These are phyloP conservation scores for Silybum marianum DNA, from an alignment of 129 eudicot species.

Conservation along the genomic window DNA sequence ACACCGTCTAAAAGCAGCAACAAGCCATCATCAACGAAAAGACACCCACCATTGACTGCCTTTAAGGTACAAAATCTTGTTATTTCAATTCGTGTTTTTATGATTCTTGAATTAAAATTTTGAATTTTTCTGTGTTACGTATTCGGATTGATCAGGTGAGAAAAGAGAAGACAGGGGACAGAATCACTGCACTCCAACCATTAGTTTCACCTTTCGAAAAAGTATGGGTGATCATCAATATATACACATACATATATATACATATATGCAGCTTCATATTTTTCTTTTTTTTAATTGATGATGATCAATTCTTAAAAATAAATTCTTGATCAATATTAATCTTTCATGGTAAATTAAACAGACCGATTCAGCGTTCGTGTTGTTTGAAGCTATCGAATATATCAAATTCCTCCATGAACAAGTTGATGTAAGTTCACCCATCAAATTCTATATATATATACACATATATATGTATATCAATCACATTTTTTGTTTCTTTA, in stretches of 20 bases:
- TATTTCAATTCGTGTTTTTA: not conserved
- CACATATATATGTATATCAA: too few species aligned
- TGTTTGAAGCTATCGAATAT: conserved; percentile 88
- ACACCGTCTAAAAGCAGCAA: too few species aligned
- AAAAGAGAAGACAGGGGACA: conserved; percentile 99
- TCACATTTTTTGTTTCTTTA: too few species aligned
- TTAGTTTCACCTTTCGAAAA: conserved; percentile 99
- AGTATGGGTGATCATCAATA: conserved; percentile 50
- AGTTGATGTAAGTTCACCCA: conserved; percentile 68
- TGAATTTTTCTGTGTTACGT: conserved; percentile 16
- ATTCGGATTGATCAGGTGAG: conserved; percentile 65
- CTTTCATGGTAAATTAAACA: conserved; percentile 31
- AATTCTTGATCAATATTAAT: conserved; percentile 22
- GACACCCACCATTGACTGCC: too few species aligned
- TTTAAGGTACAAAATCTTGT: conserved; percentile 57
- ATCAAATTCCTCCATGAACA: conserved; percentile 95
- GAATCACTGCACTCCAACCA: conserved; percentile 99
- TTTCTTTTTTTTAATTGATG: conserved; percentile 23
- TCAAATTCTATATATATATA: not conserved
- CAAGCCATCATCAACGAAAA: too few species aligned
- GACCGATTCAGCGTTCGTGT: conserved; percentile 99
- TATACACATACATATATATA: conserved; percentile 3
- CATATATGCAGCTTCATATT: conserved; percentile 13
- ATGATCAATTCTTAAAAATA: conserved; percentile 25
- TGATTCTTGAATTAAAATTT: conserved; percentile 23